These are phyloP conservation scores for Austroboletus niveus DNA, from an alignment of 1,284 basidiomycete genomes.

Conservation along the genomic window DNA sequence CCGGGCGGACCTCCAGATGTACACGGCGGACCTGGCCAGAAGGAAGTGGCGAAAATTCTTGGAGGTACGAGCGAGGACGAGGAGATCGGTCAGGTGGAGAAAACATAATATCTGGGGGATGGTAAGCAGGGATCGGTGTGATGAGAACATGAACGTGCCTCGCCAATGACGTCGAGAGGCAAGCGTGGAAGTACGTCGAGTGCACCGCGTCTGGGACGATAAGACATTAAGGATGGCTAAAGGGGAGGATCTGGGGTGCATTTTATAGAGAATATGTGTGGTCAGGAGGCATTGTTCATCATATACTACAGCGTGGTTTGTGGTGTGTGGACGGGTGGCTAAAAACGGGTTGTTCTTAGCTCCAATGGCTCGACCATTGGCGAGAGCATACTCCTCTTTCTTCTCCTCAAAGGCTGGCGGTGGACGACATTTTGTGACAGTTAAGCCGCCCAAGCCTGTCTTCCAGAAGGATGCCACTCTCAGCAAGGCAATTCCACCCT, in stretches of 20 bases:
- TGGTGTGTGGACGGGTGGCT: background rate
- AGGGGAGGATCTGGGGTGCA: no score
- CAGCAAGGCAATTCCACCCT: conserved; percentile 15
- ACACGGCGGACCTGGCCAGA: conserved; percentile 18
- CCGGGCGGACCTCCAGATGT: conserved; percentile 32
- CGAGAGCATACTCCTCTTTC: conserved; percentile 70
- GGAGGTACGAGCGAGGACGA: conserved; percentile 31
- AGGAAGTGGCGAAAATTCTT: conserved; percentile 30
- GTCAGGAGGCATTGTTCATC: background rate
- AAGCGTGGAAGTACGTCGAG: conserved; percentile 24
- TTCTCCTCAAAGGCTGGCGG: conserved; percentile 76
- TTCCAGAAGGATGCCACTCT: conserved; percentile 32
- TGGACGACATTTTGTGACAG: conserved; percentile 69
- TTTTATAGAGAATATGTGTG: conserved; percentile 9
- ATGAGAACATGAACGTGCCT: conserved; percentile 8
- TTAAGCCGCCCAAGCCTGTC: conserved; percentile 60
- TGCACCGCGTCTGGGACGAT: conserved; percentile 18
- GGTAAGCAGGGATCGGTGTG: background rate
- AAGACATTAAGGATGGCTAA: background rate
- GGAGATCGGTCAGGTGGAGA: conserved; percentile 30
- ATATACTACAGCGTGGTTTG: background rate
- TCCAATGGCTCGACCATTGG: conserved; percentile 32
- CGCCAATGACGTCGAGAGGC: conserved; percentile 27
- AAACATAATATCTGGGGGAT: conserved; percentile 27
- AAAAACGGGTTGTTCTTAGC: conserved; percentile 20